A percentile compares a stretch with the other conserved stretches of the same genome.
These are phyloP conservation scores for Gossypium davidsonii DNA, from an alignment of 441 rosid genomes.

Conservation along the genomic window DNA sequence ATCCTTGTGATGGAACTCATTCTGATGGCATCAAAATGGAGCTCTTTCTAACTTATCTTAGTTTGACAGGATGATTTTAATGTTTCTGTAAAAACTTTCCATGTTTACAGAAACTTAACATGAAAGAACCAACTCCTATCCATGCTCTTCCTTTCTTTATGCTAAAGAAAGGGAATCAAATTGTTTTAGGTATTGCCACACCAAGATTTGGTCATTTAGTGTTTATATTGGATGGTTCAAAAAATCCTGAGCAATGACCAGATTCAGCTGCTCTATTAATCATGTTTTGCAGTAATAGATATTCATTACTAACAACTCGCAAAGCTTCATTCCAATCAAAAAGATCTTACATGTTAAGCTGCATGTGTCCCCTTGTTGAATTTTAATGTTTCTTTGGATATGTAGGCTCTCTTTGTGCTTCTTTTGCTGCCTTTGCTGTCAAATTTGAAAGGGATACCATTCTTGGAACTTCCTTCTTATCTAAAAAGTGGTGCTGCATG, in stretches of 20 bases:
- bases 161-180: background rate
- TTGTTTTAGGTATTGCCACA: background rate
- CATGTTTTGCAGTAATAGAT: background rate
- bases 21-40: background rate
- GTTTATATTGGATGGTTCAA: background rate
- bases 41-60: background rate
- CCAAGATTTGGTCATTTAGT: background rate
- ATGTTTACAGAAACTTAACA: background rate
- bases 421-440: slow-evolving; percentile 66
- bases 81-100: background rate
- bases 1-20: background rate
- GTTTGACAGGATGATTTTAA: background rate
- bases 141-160: background rate
- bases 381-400: slow-evolving; percentile 3
- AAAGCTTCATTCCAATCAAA: background rate
- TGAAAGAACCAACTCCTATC: background rate
- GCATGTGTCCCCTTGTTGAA: background rate
- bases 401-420: slow-evolving; percentile 80
- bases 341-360: background rate
- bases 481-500: slow-evolving; percentile 76
- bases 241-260: background rate
- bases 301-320: background rate
- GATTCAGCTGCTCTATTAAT: background rate
- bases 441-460: slow-evolving; percentile 74
- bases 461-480: slow-evolving; percentile 53